A percentile compares a stretch with the other conserved stretches of the same genome.
phyloP scores from a whole-genome alignment of 768 basidiomycete genomes.

The Lentinus brumalis region DNA sequence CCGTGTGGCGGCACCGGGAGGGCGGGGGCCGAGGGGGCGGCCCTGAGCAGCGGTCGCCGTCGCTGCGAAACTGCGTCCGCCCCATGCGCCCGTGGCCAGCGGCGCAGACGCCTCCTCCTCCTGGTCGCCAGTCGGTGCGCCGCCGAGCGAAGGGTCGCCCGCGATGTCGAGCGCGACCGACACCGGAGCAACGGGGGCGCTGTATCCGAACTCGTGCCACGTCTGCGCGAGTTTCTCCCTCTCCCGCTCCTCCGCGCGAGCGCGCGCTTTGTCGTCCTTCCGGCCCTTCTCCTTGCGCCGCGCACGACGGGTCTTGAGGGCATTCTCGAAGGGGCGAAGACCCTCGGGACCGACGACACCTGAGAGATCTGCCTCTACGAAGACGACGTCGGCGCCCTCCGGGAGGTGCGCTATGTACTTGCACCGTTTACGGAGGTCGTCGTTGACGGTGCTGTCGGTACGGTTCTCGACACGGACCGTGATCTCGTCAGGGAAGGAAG shows the following conservation, averaged over 20 bases:
- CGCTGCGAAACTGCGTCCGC: slow-evolving; percentile 78
- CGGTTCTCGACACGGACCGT: slow-evolving; percentile 77
- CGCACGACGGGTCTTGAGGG: slow-evolving; percentile 72
- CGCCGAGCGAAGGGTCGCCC: slow-evolving; percentile 64
- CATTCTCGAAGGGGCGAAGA: slow-evolving; percentile 80
- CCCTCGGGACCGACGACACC: slow-evolving; percentile 76
- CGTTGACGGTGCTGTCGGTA: slow-evolving; percentile 81
- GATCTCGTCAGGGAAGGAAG: slow-evolving; percentile 83
- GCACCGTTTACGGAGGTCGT: slow-evolving; percentile 91
- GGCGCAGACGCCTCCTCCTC: neutral
- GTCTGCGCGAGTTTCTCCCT: slow-evolving; percentile 39
- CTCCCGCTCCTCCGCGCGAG: slow-evolving; percentile 77
- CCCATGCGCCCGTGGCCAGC: slow-evolving; percentile 64
- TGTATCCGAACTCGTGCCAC: slow-evolving; percentile 23
- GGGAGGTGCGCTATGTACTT: slow-evolving; percentile 95
- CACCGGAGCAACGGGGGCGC: slow-evolving; percentile 4
- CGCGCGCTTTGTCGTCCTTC: slow-evolving; percentile 86
- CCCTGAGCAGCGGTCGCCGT: slow-evolving; percentile 45
- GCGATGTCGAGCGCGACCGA: slow-evolving; percentile 18
- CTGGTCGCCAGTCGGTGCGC: slow-evolving; percentile 51
- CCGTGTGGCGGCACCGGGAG: slow-evolving; percentile 30
- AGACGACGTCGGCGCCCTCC: slow-evolving; percentile 89
- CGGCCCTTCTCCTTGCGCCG: slow-evolving; percentile 79
- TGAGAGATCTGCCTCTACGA: slow-evolving; percentile 85
- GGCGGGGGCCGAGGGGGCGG: slow-evolving; percentile 11